These are phyloP conservation scores for Phytophthora podocarpi DNA, from an alignment of 352 stramenopile genomes.

Conservation along the genomic window DNA sequence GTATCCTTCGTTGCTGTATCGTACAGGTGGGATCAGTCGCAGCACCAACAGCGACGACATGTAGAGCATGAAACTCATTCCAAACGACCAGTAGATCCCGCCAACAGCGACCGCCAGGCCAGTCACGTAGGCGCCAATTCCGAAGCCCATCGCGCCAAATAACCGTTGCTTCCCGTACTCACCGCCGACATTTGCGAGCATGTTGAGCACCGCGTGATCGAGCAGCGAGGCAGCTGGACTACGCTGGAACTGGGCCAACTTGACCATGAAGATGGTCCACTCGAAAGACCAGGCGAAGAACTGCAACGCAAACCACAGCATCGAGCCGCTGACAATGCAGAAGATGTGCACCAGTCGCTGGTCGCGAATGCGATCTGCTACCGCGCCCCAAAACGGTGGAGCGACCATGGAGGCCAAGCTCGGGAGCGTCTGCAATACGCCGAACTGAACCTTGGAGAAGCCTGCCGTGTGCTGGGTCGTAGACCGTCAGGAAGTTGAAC, in stretches of 20 bases:
- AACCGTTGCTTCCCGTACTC: slow-evolving; percentile 82
- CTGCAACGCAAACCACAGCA: slow-evolving; percentile 58
- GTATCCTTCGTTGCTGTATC: no score
- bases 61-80: slow-evolving; percentile 53
- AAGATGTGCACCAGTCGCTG: slow-evolving; percentile 61
- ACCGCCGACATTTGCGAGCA: slow-evolving; percentile 59
- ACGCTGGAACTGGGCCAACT: slow-evolving; percentile 53
- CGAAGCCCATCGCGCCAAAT: slow-evolving; percentile 70
- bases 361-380: slow-evolving; percentile 58
- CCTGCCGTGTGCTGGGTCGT: slow-evolving; percentile 57
- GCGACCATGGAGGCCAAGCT: slow-evolving; percentile 59
- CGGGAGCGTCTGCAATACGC: slow-evolving; percentile 65
- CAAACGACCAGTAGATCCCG: slow-evolving; percentile 74
- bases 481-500: slow-evolving; percentile 74
- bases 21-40: slow-evolving; percentile 51
- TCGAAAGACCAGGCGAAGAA: slow-evolving; percentile 47
- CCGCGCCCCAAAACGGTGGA: slow-evolving; percentile 65
- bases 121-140: slow-evolving; percentile 57
- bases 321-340: slow-evolving; percentile 53
- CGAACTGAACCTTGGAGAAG: slow-evolving; percentile 76
- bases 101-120: slow-evolving; percentile 50
- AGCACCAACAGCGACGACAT: slow-evolving; percentile 57
- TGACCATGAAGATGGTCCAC: slow-evolving; percentile 23
- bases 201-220: slow-evolving; percentile 65
- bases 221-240: slow-evolving; percentile 54